Conservation (phyloP, 176 grass and related monocot genomes). For the Ananas comosus region DNA sequence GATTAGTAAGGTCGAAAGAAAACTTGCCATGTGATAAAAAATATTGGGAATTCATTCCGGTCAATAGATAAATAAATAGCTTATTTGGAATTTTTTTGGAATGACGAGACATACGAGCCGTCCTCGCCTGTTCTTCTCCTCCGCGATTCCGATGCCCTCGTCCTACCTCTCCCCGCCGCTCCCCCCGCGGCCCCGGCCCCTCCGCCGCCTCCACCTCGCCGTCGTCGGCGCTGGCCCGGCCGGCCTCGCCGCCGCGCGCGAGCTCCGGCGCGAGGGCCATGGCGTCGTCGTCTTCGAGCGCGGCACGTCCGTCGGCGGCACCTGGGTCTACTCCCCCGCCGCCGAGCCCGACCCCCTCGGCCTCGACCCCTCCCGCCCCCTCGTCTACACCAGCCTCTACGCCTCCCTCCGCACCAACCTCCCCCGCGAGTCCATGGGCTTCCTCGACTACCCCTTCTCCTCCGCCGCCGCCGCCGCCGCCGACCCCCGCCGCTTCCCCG, state of each 20-base stretch:
- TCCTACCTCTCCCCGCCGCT: neutral
- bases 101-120: no score
- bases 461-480: conserved; percentile 15
- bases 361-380: conserved; percentile 22
- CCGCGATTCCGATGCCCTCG: neutral
- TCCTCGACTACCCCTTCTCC: conserved; percentile 72
- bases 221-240: conserved; percentile 63
- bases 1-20: no score
- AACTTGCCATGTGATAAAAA: no score
- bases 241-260: conserved; percentile 40
- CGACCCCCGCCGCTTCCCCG: conserved; percentile 53
- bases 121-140: no score
- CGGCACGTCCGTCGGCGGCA: conserved; percentile 42
- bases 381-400: conserved; percentile 73
- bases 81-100: no score
- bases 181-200: conserved; percentile 20
- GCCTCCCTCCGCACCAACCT: conserved; percentile 82
- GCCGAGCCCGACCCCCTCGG: conserved; percentile 43
- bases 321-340: conserved; percentile 57
- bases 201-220: conserved; percentile 29
- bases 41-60: no score
- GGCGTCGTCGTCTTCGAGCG: conserved; percentile 73
- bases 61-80: no score
- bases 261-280: conserved; percentile 69
- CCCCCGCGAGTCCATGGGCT: conserved; percentile 74